These are phyloP conservation scores for Aspergillus terreus DNA, from an alignment of 2,329 filamentous ascomycete species.

Conservation along the genomic window DNA sequence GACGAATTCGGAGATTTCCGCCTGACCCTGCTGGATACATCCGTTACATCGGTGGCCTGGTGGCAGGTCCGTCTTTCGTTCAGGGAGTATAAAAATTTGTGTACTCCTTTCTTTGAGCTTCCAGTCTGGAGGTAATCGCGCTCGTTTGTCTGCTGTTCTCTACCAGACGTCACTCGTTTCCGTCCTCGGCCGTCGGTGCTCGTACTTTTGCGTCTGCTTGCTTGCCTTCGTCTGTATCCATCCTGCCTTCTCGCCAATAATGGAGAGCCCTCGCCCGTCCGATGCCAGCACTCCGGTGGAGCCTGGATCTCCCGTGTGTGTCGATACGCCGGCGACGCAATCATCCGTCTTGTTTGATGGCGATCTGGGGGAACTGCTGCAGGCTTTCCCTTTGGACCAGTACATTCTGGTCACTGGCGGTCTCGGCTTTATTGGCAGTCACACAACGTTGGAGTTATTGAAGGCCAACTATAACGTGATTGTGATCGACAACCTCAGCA, in stretches of 20 bases:
- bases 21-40: slow-evolving; percentile 16
- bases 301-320: slow-evolving; percentile 24
- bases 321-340: slow-evolving; percentile 45
- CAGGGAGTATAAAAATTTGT: slow-evolving; percentile 20
- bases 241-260: slow-evolving; percentile 13
- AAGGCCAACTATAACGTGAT: slow-evolving; percentile 41
- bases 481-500: slow-evolving; percentile 41
- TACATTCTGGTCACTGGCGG: slow-evolving; percentile 45
- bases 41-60: slow-evolving; percentile 20
- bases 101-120: slow-evolving; percentile 15
- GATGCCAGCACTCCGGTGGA: slow-evolving; percentile 29
- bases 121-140: slow-evolving; percentile 10
- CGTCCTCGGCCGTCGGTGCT: slow-evolving; percentile 6
- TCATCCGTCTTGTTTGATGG: slow-evolving; percentile 45
- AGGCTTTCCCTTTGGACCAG: slow-evolving; percentile 34
- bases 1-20: slow-evolving; percentile 16
- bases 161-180: slow-evolving; percentile 11
- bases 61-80: slow-evolving; percentile 7
- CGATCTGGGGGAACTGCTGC: slow-evolving; percentile 40
- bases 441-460: slow-evolving; percentile 40
- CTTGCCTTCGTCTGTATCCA: slow-evolving; percentile 7
- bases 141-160: slow-evolving; percentile 7
- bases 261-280: slow-evolving; percentile 28
- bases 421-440: slow-evolving; percentile 41
- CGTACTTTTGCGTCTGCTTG: slow-evolving; percentile 8